Evolutionary conservation across 2,329 filamentous ascomycete species (phyloP).

Genomic region (Helicocarpus griseus): DNA sequence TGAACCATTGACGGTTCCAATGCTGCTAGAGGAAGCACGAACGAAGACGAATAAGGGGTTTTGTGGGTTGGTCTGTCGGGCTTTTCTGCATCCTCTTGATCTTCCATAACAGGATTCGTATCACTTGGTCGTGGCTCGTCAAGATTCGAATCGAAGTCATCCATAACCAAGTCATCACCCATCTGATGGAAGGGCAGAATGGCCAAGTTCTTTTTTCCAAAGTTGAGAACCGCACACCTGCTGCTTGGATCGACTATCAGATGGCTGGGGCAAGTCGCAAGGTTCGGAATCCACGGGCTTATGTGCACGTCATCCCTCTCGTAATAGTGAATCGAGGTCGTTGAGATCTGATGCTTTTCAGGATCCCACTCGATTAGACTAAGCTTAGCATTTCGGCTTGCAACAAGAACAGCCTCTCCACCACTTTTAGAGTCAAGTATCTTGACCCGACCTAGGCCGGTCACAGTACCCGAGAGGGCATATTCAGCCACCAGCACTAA

Average conservation of each 20-base stretch:
- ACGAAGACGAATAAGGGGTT: constrained; percentile 79
- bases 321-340: constrained; percentile 94
- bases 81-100: constrained; percentile 26
- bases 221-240: constrained; percentile 88
- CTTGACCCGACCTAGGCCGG: constrained; percentile 70
- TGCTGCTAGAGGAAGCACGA: constrained; percentile 81
- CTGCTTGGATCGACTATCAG: constrained; percentile 83
- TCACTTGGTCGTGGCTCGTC: constrained; percentile 55
- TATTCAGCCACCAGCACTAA: constrained; percentile 80
- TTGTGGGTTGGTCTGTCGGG: constrained; percentile 19
- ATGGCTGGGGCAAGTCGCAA: constrained; percentile 68
- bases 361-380: constrained; percentile 92
- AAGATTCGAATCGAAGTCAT: constrained; percentile 76
- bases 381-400: constrained; percentile 84
- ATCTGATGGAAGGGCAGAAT: constrained; percentile 85
- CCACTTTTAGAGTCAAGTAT: constrained; percentile 63
- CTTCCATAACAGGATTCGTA: constrained; percentile 19
- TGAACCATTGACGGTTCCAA: constrained; percentile 81
- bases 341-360: constrained; percentile 65
- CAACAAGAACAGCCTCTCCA: constrained; percentile 72
- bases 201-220: constrained; percentile 77
- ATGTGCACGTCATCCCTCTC: constrained; percentile 83
- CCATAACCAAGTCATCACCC: constrained; percentile 82
- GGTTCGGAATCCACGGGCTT: constrained; percentile 68
- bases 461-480: constrained; percentile 71